Base-by-base conservation (phyloP, 768 basidiomycete genomes). In the Boletus vinaceobasis region DNA sequence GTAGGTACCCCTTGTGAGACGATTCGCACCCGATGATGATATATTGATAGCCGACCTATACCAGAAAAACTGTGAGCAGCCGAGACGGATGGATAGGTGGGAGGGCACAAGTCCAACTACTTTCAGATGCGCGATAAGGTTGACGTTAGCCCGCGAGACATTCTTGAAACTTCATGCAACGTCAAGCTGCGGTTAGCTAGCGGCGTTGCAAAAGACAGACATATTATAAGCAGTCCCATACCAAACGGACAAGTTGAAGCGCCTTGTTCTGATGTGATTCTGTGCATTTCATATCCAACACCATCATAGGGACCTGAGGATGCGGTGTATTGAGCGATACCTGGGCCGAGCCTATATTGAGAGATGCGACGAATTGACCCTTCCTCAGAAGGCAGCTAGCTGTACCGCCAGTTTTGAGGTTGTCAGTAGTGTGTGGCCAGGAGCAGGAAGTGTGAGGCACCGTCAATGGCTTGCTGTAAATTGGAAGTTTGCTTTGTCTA, bases 121-220 rank as follows among this genome's bases (percentile, higher is more conserved):
- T 27, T 36, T 23, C 32, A 15, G 15, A 21, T 45, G 36, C 13
- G 4, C 19, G 38, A 26, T 23, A 32, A 11, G 7, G 23, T 32
- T 40, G 38, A 55, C 48, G 51, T 59, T 23, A 31, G 15, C 33
- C 19, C 17, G 39, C 4, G 17, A 42, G 38, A 57, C 54, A 35
- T 39, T 19, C 19, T 26, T 37, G 43, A 38, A 58, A 53, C 45
- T 62, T 43, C 40, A 29, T 32, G 42, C 29, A 39, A 62, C 26
- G 60, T 51, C 60, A 59, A 37, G 17, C 10, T 39, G 14, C 17
- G 47, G 48, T 50, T 27, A 52, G 10, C 55, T 23, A 45, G 52
- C 48, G 60, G 60, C 60, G 48, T 26, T 58, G 19, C 10, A 37
- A 37, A 21, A n/a, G 36, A 33, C 9, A 44, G 7, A 31, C 35